Conservation (phyloP, 495 filamentous ascomycete genomes). For the Aspergillus sclerotioniger region DNA sequence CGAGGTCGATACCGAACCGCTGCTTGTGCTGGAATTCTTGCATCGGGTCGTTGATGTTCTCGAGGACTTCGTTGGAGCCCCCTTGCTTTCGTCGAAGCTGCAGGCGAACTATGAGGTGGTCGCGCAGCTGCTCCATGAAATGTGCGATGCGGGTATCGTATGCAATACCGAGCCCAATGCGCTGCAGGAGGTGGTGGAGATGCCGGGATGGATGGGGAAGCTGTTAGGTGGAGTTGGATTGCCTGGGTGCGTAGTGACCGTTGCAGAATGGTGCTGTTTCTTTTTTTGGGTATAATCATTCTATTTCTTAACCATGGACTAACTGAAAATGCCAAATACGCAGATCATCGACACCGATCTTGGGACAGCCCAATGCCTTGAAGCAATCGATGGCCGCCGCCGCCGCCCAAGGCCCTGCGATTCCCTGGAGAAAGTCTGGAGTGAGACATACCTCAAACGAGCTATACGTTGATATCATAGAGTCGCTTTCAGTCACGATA, state of each 20-base stretch:
- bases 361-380: constrained; percentile 40
- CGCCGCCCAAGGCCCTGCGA: constrained; percentile 49
- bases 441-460: constrained; percentile 97
- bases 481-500: constrained; percentile 81
- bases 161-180: constrained; percentile 93
- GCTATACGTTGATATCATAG: constrained; percentile 93
- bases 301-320: no score
- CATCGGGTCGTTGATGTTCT: constrained; percentile 90
- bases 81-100: constrained; percentile 79
- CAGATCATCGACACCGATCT: constrained; percentile 44
- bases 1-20: constrained; percentile 81
- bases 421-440: constrained; percentile 87
- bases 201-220: constrained; percentile 85
- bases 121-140: constrained; percentile 88
- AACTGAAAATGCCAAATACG: neutral
- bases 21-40: constrained; percentile 95
- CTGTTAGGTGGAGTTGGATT: constrained; percentile 84
- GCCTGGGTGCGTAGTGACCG: constrained; percentile 56
- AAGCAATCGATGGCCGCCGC: constrained; percentile 46
- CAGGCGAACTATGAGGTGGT: constrained; percentile 91
- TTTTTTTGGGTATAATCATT: neutral
- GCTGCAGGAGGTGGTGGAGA: constrained; percentile 85
- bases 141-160: constrained; percentile 92
- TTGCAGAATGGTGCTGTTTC: neutral
- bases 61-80: constrained; percentile 93